Evolutionary conservation across 2,329 filamentous ascomycete genomes (phyloP).

Genomic region (Tetracladium maxilliforme): DNA sequence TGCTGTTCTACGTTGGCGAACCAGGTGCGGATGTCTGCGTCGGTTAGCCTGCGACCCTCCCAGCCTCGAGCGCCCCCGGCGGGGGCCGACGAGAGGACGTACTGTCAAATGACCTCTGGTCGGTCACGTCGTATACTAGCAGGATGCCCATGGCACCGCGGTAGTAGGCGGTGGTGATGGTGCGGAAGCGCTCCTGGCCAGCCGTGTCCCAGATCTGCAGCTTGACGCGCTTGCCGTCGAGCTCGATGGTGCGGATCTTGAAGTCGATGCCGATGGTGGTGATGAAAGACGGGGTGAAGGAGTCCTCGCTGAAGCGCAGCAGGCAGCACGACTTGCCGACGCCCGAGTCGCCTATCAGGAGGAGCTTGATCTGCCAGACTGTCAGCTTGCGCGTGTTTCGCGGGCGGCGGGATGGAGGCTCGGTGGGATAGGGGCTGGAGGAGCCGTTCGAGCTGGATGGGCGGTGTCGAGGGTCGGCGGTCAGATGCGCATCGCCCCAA

Average conservation of each 20-base stretch:
- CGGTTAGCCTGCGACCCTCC: conserved; percentile 7
- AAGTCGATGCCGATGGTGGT: conserved; percentile 99
- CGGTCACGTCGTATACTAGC: conserved; percentile 99
- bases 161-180: conserved; percentile 99
- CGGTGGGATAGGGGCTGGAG: no score
- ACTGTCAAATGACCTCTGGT: conserved; percentile 94
- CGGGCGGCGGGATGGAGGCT: conserved; percentile 7
- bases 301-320: conserved; percentile 92
- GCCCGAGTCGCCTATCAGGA: conserved; percentile 91
- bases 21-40: conserved; percentile 91
- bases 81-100: conserved; percentile 19
- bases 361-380: conserved; percentile 68
- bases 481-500: conserved; percentile 5
- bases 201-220: conserved; percentile 99
- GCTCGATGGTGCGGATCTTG: conserved; percentile 99
- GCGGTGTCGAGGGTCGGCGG: conserved; percentile 1
- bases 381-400: conserved; percentile 8
- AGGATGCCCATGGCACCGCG: conserved; percentile 98
- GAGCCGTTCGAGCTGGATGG: neutral
- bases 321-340: conserved; percentile 97
- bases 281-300: conserved; percentile 94
- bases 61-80: no score
- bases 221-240: conserved; percentile 99
- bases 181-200: conserved; percentile 98
- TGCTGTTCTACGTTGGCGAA: conserved; percentile 98